These are phyloP conservation scores for Daedaleopsis sinensis DNA, from an alignment of 768 basidiomycete species.

Conservation along the genomic window DNA sequence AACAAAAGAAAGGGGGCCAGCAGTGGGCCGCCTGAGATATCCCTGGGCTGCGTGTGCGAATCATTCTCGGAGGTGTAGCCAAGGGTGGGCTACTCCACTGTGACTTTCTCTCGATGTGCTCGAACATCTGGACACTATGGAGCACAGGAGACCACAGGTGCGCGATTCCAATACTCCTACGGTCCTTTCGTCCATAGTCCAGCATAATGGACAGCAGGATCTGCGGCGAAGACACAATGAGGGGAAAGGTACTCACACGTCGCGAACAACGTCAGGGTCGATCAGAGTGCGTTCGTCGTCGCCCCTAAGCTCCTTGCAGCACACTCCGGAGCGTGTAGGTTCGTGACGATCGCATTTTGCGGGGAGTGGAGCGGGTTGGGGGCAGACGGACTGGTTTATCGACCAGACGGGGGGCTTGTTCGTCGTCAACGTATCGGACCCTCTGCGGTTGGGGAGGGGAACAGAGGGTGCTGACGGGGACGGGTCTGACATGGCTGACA, in stretches of 20 bases:
- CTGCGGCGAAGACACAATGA: constrained; percentile 1
- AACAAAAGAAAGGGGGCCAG: too few species aligned
- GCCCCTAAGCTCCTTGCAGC: constrained; percentile 86
- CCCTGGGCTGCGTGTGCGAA: too few species aligned
- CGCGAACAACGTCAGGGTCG: constrained; percentile 86
- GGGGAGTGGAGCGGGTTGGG: constrained; percentile 47
- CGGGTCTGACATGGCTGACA: constrained; percentile 14
- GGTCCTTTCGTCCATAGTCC: background rate
- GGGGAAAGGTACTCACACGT: constrained; percentile 59
- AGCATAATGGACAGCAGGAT: too few species aligned
- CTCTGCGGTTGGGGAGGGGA: constrained; percentile 21
- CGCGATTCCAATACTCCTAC: background rate
- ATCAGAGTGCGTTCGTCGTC: constrained; percentile 81
- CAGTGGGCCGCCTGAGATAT: too few species aligned
- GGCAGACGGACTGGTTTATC: constrained; percentile 45
- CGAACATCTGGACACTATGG: background rate
- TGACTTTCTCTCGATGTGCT: too few species aligned
- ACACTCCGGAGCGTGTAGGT: constrained; percentile 61
- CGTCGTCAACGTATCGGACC: constrained; percentile 12
- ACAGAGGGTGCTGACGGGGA: constrained; percentile 21
- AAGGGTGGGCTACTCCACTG: background rate
- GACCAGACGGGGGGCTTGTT: constrained; percentile 68
- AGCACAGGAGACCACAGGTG: background rate
- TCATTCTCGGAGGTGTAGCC: background rate
- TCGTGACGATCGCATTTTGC: constrained; percentile 61